Conservation (phyloP, 1,284 basidiomycete genomes). For the Marasmius tenuissimus region DNA sequence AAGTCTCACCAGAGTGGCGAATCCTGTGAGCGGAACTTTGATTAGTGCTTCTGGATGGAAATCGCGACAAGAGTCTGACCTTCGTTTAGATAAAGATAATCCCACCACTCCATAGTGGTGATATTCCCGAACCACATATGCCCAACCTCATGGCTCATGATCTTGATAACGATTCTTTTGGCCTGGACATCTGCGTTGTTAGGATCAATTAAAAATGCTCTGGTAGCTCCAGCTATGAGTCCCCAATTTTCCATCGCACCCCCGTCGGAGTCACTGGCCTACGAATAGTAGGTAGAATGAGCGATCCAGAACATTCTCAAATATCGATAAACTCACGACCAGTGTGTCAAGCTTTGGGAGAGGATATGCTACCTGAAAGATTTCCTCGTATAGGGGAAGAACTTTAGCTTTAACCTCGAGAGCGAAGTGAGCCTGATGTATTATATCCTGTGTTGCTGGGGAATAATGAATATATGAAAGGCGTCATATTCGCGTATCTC, state of each 20-base stretch:
- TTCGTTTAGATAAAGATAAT: constrained; percentile 85
- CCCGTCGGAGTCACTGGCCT: constrained; percentile 86
- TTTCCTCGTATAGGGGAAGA: constrained; percentile 90
- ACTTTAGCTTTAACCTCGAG: constrained; percentile 89
- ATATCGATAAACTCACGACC: constrained; percentile 45
- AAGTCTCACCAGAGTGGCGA: constrained; percentile 72
- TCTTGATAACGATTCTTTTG: constrained; percentile 80
- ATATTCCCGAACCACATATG: constrained; percentile 93
- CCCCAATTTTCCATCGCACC: constrained; percentile 98
- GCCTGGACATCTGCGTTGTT: constrained; percentile 74
- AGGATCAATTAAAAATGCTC: constrained; percentile 81
- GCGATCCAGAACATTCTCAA: neutral
- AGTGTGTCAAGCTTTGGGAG: constrained; percentile 93
- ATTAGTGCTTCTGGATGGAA: constrained; percentile 15
- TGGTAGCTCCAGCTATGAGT: constrained; percentile 88
- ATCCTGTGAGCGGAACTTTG: constrained; percentile 52
- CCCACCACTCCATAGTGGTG: constrained; percentile 95
- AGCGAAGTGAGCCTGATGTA: constrained; percentile 80
- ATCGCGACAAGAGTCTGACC: constrained; percentile 33
- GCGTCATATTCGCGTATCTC: constrained; percentile 10
- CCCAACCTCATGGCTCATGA: constrained; percentile 84
- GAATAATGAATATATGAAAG: neutral
- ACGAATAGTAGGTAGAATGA: no score
- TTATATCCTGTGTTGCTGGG: constrained; percentile 78
- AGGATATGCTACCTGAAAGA: constrained; percentile 90